Conservation (phyloP, 176 grass and related monocot genomes). For the Carex scoparia region DNA sequence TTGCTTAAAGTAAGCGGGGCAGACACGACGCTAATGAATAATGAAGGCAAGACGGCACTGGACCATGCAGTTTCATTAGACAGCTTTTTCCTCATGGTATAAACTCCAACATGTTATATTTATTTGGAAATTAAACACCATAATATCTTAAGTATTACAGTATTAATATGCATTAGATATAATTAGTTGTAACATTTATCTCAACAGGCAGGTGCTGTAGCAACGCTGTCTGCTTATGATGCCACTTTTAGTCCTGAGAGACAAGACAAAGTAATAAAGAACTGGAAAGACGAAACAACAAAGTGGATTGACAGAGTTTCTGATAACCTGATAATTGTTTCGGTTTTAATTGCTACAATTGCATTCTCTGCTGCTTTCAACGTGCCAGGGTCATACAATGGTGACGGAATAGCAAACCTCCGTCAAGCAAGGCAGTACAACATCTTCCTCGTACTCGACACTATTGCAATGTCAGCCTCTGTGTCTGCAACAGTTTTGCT, state of each 20-base stretch:
- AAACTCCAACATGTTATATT: background rate
- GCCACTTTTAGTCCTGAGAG: conserved; percentile 33
- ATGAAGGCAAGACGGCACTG: conserved; percentile 26
- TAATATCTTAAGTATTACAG: background rate
- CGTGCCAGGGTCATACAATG: conserved; percentile 41
- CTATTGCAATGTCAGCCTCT: conserved; percentile 31
- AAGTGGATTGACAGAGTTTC: conserved; percentile 37
- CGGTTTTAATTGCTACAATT: conserved; percentile 35
- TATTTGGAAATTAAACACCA: background rate
- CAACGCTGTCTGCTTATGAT: conserved; percentile 20
- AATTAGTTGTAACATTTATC: background rate
- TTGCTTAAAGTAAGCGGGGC: conserved; percentile 1
- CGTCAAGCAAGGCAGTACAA: conserved; percentile 14
- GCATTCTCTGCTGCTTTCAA: conserved; percentile 60
- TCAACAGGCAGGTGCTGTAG: conserved; percentile 20
- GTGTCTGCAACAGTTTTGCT: conserved; percentile 34
- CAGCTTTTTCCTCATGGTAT: conserved; percentile 45
- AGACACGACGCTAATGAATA: conserved; percentile 34
- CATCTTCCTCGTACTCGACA: conserved; percentile 34
- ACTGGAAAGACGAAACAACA: conserved; percentile 32
- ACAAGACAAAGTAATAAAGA: conserved; percentile 40
- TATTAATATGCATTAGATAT: background rate
- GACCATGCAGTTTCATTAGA: conserved; percentile 14
- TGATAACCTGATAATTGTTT: conserved; percentile 35
- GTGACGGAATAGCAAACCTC: conserved; percentile 31